These are phyloP conservation scores for Aspergillus bridgeri DNA, from an alignment of 495 filamentous ascomycete species.

Conservation along the genomic window DNA sequence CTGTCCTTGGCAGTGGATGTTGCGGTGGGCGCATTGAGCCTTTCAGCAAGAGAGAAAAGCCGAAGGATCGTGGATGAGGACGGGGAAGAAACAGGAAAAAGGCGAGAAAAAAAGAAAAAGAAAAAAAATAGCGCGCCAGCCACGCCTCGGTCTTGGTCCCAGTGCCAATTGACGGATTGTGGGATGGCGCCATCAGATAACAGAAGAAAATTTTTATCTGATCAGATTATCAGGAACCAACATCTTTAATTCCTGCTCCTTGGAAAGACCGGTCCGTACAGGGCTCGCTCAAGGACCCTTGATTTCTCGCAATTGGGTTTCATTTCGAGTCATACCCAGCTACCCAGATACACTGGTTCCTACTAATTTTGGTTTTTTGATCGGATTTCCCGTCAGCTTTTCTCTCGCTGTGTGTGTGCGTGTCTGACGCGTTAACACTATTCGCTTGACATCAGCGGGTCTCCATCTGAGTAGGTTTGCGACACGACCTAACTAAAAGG, in stretches of 20 bases:
- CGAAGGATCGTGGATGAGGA: neutral
- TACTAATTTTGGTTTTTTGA: too few relatives aligned
- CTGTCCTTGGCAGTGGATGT: neutral
- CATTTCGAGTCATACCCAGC: too few relatives aligned
- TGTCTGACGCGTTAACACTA: neutral
- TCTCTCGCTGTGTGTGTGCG: neutral
- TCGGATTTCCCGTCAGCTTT: neutral
- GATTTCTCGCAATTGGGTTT: too few relatives aligned
- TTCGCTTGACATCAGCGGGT: slow-evolving; percentile 8
- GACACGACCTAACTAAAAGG: neutral
- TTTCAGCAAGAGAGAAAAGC: neutral
- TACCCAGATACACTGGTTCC: too few relatives aligned
- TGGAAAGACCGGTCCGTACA: too few relatives aligned
- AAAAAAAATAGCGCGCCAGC: slow-evolving; percentile 3
- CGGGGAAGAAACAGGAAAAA: neutral
- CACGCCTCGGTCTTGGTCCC: neutral
- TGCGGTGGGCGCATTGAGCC: neutral
- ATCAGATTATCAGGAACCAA: slow-evolving; percentile 23
- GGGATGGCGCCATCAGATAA: slow-evolving; percentile 28
- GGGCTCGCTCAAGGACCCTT: too few relatives aligned
- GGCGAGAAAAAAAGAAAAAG: neutral
- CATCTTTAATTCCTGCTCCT: slow-evolving; percentile 1
- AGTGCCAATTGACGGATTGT: slow-evolving; percentile 4
- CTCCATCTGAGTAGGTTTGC: neutral
- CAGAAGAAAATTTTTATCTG: slow-evolving; percentile 26